Conservation (phyloP, 768 basidiomycete genomes). For the Lepiota subincarnata region DNA sequence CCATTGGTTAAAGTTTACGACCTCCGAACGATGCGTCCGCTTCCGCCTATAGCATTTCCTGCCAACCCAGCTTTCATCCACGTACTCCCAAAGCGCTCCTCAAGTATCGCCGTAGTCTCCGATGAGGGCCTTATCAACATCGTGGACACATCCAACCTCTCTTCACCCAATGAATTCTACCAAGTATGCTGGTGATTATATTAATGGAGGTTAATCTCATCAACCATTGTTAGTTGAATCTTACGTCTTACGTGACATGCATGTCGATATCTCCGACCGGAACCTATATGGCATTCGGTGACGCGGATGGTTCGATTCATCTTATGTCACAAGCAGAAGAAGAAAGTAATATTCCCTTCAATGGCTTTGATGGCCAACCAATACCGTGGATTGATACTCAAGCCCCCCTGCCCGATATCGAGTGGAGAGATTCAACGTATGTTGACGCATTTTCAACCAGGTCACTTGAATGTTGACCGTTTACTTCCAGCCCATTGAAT, state of each 20-base stretch:
- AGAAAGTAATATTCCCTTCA: constrained; percentile 64
- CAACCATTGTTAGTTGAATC: constrained; percentile 48
- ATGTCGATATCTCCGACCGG: constrained; percentile 81
- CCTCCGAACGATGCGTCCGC: constrained; percentile 72
- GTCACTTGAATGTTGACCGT: not conserved
- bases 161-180: constrained; percentile 69
- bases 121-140: constrained; percentile 81
- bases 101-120: constrained; percentile 72
- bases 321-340: constrained; percentile 72
- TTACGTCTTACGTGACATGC: constrained; percentile 74
- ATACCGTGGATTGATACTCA: constrained; percentile 81
- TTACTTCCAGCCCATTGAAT: constrained; percentile 69
- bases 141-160: constrained; percentile 73
- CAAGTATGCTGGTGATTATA: constrained; percentile 48
- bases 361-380: constrained; percentile 85
- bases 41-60: constrained; percentile 85
- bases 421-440: constrained; percentile 84
- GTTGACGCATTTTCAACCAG: constrained; percentile 18
- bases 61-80: constrained; percentile 85
- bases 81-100: constrained; percentile 69
- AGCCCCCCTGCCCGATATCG: constrained; percentile 61
- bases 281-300: constrained; percentile 91
- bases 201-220: not conserved
- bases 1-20: constrained; percentile 93
- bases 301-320: constrained; percentile 81